These are phyloP conservation scores for Nyctanthes arbortristis DNA, from an alignment of 257 asterid genomes.

Conservation along the genomic window DNA sequence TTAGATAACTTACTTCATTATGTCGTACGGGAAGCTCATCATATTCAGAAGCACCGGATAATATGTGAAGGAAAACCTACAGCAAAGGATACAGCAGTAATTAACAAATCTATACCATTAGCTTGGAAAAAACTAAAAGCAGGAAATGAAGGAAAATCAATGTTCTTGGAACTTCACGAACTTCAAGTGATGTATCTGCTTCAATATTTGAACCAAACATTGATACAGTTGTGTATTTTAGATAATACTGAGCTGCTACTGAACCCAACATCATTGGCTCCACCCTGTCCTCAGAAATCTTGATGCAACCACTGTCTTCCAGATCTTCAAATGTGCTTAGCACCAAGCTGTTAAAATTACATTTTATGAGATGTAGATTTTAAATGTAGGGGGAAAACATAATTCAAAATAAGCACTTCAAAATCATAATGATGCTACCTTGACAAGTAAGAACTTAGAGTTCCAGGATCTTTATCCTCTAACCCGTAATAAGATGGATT, in stretches of 20 bases:
- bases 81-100: constrained; percentile 11
- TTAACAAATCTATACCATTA: not conserved
- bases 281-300: constrained; percentile 76
- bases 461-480: constrained; percentile 77
- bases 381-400: constrained; percentile 20
- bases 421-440: constrained; percentile 47
- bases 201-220: constrained; percentile 95
- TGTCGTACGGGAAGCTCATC: constrained; percentile 98
- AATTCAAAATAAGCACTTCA: constrained; percentile 21
- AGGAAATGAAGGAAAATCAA: constrained; percentile 10
- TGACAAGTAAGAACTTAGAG: constrained; percentile 81
- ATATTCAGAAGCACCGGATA: constrained; percentile 89
- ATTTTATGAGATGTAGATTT: constrained; percentile 12
- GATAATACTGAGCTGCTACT: constrained; percentile 90
- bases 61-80: constrained; percentile 81
- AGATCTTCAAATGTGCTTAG: constrained; percentile 90
- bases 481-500: constrained; percentile 95
- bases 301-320: constrained; percentile 95
- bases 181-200: constrained; percentile 90
- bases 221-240: constrained; percentile 86
- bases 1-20: constrained; percentile 70
- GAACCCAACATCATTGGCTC: constrained; percentile 98
- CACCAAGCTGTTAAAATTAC: constrained; percentile 56
- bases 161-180: constrained; percentile 38
- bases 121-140: constrained; percentile 15